Base-by-base conservation (phyloP, 2,329 filamentous ascomycete genomes). In the Paecilomyces formosus region DNA sequence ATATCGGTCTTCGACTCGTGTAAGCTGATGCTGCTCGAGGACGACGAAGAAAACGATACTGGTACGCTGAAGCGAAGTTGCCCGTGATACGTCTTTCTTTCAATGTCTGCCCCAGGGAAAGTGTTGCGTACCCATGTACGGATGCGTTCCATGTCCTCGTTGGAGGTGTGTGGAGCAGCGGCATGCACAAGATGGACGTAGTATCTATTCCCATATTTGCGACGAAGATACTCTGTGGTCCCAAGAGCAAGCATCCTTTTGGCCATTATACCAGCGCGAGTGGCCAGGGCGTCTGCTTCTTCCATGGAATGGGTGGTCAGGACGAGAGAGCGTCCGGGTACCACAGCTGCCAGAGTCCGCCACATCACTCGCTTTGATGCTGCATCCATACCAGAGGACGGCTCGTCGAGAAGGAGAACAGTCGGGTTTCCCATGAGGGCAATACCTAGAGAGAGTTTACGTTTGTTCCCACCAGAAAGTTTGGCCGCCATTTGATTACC, bases 261-360 rank as follows among this genome's bases (percentile, higher is more conserved):
- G 8, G 92, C 90, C 75, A 97, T 85, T 64, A 97, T 96, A 12
- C 91, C 93, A 0, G 89, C 91, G 1, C 91, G 83, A 30, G 85
- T 86, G 0, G 92, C 92, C 2, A 97, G 80, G 0, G 92, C 92
- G 68, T 96, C 91, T 0, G 92, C 93, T 75, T 97, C 93, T 72
- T 97, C 92, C 92, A 97, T 96, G 54, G 85, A 90, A 72, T 97
- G 93, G 0, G 93, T 97, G 0, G 93, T 97, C 18, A 97, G 82
- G 1, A 97, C 80, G 15, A 97, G 84, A 0, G 88, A 89, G n/a
- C 92, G 84, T 0, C 91, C 91, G 0, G 85, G 83, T 0, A 88
- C 86, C 3, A 92, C 86, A 1, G 85, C 82, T 3, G 85, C 84
- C 0, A 97, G 80, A 0, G 92, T 96, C 58, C 85, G 85, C 93